Percentiles rank a stretch among this genome's conserved stretches.
Conservation (phyloP, 2,329 filamentous ascomycete species). For the Metarhizium sp. region DNA sequence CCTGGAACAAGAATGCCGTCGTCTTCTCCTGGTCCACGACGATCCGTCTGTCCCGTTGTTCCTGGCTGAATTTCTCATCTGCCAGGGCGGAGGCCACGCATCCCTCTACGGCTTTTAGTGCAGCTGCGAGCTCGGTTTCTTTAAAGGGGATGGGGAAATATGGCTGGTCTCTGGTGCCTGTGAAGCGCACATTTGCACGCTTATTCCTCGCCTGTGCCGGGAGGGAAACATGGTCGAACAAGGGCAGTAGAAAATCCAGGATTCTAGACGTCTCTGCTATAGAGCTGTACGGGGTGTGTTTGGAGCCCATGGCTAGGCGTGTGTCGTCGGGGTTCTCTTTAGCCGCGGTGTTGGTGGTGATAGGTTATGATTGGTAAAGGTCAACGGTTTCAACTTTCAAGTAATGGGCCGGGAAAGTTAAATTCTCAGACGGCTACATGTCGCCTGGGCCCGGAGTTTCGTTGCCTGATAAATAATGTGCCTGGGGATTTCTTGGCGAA, state of each 20-base stretch:
- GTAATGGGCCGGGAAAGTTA: too few relatives aligned
- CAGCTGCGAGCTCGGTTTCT: constrained; percentile 33
- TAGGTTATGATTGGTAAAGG: too few relatives aligned
- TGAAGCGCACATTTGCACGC: constrained; percentile 20
- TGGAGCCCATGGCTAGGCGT: neutral
- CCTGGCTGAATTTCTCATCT: constrained; percentile 12
- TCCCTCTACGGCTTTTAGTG: constrained; percentile 34
- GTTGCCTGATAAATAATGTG: too few relatives aligned
- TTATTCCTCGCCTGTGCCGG: constrained; percentile 18
- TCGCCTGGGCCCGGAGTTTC: too few relatives aligned
- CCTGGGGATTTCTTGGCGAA: too few relatives aligned
- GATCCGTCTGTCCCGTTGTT: constrained; percentile 11
- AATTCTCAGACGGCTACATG: too few relatives aligned
- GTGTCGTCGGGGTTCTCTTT: too few relatives aligned
- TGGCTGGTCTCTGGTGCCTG: constrained; percentile 23
- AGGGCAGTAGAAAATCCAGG: constrained; percentile 13
- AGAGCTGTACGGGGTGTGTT: constrained; percentile 13
- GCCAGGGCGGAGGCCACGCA: constrained; percentile 23
- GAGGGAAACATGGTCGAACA: constrained; percentile 19
- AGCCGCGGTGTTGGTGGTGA: too few relatives aligned
- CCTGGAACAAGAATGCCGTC: constrained; percentile 31
- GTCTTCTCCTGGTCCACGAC: constrained; percentile 28
- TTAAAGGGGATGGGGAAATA: constrained; percentile 40
- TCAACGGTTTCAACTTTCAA: too few relatives aligned
- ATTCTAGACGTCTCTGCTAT: constrained; percentile 16